phyloP scores from a whole-genome alignment of 441 rosid species.

The Viola pubescens region DNA sequence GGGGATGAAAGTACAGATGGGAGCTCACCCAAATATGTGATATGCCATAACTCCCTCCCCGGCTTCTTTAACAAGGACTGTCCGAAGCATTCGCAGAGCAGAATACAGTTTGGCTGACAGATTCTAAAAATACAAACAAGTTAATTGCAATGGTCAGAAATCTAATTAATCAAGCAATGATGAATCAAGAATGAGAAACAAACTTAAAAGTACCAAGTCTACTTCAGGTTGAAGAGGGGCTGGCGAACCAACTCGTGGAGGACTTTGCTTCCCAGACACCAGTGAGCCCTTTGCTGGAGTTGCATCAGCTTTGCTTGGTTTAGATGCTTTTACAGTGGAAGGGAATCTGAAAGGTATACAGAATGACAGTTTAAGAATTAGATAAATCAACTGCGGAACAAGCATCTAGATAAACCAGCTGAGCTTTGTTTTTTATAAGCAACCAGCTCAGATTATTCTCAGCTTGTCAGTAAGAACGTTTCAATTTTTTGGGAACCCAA shows the following conservation, averaged over 20 bases:
- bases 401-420: no score
- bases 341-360: slow-evolving; percentile 52
- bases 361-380: slow-evolving; percentile 6
- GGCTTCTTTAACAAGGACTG: slow-evolving; percentile 70
- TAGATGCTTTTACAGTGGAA: slow-evolving; percentile 46
- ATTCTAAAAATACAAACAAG: slow-evolving; percentile 31
- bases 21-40: slow-evolving; percentile 82
- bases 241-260: slow-evolving; percentile 31
- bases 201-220: slow-evolving; percentile 51
- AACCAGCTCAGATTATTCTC: no score
- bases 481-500: no score
- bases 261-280: slow-evolving; percentile 41
- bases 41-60: slow-evolving; percentile 78
- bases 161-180: slow-evolving; percentile 10
- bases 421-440: no score
- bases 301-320: slow-evolving; percentile 44
- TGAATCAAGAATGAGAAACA: slow-evolving; percentile 9
- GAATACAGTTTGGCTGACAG: slow-evolving; percentile 65
- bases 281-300: slow-evolving; percentile 65
- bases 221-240: slow-evolving; percentile 37
- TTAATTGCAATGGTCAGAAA: slow-evolving; percentile 13
- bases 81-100: slow-evolving; percentile 73
- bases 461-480: no score
- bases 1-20: not conserved
- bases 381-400: no score